Conservation (phyloP, 495 filamentous ascomycete genomes). For the Cercophora sp. region DNA sequence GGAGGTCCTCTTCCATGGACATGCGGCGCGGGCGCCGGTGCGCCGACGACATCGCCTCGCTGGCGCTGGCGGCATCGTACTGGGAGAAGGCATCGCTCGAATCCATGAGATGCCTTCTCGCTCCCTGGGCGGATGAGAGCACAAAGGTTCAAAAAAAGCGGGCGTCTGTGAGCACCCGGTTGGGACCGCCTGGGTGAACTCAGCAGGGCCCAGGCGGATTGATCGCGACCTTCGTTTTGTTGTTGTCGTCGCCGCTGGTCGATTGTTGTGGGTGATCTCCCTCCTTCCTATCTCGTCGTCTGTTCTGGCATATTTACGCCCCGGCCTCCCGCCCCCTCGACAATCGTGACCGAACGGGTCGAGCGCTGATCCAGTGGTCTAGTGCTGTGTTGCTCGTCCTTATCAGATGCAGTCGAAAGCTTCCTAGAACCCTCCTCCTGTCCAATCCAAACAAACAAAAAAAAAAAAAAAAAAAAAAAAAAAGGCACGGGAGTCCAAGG, state of each 20-base stretch:
- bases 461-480: too few relatives aligned
- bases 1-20: slow-evolving; percentile 40
- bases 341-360: background rate
- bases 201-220: slow-evolving; percentile 8
- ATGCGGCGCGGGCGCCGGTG: slow-evolving; percentile 29
- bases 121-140: background rate
- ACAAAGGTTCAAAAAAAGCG: background rate
- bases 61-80: slow-evolving; percentile 20
- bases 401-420: too few relatives aligned
- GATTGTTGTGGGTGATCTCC: slow-evolving; percentile 4
- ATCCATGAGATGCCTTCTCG: slow-evolving; percentile 24
- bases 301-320: slow-evolving; percentile 9
- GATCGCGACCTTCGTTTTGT: background rate
- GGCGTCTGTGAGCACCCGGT: background rate
- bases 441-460: too few relatives aligned
- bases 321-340: slow-evolving; percentile 6
- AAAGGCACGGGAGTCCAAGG: too few relatives aligned
- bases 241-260: slow-evolving; percentile 4
- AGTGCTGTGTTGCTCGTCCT: background rate
- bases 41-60: slow-evolving; percentile 20
- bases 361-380: background rate
- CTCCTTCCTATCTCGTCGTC: slow-evolving; percentile 8
- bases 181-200: slow-evolving; percentile 2
- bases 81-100: slow-evolving; percentile 33
- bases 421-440: too few relatives aligned